Conservation (phyloP, 2,329 filamentous ascomycete genomes). For the Fusarium scirpi region DNA sequence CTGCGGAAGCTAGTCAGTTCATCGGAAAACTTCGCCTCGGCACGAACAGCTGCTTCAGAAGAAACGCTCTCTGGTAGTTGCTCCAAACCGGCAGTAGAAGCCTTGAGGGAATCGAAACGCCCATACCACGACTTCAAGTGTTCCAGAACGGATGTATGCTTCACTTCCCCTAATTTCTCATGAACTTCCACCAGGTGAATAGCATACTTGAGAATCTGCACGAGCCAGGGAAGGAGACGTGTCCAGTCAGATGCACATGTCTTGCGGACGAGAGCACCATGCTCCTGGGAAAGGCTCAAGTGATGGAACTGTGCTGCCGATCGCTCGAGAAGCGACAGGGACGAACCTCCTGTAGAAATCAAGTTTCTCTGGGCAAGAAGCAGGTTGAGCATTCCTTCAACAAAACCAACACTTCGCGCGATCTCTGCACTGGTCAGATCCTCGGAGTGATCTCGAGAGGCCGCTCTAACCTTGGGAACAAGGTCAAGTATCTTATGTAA, state of each 20-base stretch:
- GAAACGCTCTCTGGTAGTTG: conserved; percentile 65
- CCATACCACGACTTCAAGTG: conserved; percentile 64
- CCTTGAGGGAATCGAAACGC: conserved; percentile 59
- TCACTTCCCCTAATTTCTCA: conserved; percentile 68
- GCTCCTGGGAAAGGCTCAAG: conserved; percentile 49
- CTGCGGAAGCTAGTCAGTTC: conserved; percentile 54
- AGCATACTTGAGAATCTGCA: conserved; percentile 74
- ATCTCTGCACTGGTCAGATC: conserved; percentile 87
- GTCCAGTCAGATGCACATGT: conserved; percentile 41
- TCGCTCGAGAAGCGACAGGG: conserved; percentile 55
- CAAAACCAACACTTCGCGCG: conserved; percentile 79
- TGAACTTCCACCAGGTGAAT: conserved; percentile 74
- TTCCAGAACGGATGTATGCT: conserved; percentile 59
- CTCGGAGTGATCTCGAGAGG: conserved; percentile 79
- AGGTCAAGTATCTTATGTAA: conserved; percentile 85
- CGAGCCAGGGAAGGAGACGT: conserved; percentile 68
- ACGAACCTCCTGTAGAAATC: conserved; percentile 56
- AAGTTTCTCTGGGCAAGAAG: conserved; percentile 69
- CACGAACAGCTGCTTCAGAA: conserved; percentile 52
- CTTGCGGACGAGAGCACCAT: conserved; percentile 40
- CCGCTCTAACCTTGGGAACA: conserved; percentile 74
- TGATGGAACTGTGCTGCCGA: conserved; percentile 53
- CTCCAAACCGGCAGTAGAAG: conserved; percentile 57
- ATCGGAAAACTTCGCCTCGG: conserved; percentile 52
- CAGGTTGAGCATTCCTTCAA: conserved; percentile 87